Evolutionary conservation across 805 yeast genomes (phyloP).

Genomic region (Candida maesae): DNA sequence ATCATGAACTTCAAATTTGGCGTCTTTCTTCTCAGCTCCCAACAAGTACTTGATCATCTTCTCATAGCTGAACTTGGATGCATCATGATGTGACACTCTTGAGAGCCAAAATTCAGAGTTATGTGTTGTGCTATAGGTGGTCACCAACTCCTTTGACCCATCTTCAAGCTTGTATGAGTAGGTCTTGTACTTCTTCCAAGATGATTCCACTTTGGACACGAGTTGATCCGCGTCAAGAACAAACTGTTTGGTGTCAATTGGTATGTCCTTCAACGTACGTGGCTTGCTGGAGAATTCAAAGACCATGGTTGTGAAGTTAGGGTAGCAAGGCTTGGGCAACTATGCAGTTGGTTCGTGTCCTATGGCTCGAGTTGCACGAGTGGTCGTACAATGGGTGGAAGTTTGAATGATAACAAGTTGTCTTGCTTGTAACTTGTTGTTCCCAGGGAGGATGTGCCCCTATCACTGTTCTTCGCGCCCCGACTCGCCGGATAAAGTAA

Average conservation of each 20-base stretch:
- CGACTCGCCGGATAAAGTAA: too few species aligned
- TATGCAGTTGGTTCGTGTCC: too few species aligned
- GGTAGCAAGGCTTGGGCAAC: too few species aligned
- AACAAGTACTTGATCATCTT: conserved; percentile 27
- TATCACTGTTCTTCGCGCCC: too few species aligned
- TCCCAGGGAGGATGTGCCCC: too few species aligned
- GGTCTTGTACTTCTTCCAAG: conserved; percentile 33
- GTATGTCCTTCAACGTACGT: conserved; percentile 15
- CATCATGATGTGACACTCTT: conserved; percentile 27
- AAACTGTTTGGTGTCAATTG: conserved; percentile 17
- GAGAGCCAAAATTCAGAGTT: conserved; percentile 34
- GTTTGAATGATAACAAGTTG: too few species aligned
- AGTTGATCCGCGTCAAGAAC: conserved; percentile 25
- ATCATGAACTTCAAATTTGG: conserved; percentile 20
- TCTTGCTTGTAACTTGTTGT: too few species aligned
- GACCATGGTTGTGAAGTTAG: too few species aligned
- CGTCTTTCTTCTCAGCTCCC: conserved; percentile 26
- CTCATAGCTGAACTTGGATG: conserved; percentile 24
- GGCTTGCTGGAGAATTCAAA: conserved; percentile 18
- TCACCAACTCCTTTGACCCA: conserved; percentile 27
- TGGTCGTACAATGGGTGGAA: too few species aligned
- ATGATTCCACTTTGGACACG: conserved; percentile 19
- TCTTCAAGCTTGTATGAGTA: conserved; percentile 28
- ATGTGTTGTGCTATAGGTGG: conserved; percentile 28
- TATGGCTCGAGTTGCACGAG: too few species aligned